Conservation (phyloP, 78 protist species). For the Dictyostelium purpureum region DNA sequence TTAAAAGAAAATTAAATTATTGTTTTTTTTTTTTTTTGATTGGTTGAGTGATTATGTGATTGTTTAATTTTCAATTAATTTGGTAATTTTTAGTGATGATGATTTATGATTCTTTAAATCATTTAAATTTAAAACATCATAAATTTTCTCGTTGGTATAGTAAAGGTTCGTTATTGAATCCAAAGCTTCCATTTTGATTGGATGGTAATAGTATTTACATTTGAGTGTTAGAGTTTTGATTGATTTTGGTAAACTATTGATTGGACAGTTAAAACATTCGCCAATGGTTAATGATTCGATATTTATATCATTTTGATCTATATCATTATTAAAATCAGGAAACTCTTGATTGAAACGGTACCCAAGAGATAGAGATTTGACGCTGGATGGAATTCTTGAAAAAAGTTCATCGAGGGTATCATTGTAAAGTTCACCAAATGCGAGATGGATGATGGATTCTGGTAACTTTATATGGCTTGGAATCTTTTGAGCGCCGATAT, state of each 20-base stretch:
- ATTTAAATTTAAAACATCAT: neutral
- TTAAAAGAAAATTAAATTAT: too few relatives aligned
- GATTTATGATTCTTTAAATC: too few relatives aligned
- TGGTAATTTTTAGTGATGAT: too few relatives aligned
- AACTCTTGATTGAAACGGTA: neutral
- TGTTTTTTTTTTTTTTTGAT: too few relatives aligned
- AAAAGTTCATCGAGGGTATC: neutral
- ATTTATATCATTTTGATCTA: neutral
- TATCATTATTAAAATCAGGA: too few relatives aligned
- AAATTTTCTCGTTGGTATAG: neutral
- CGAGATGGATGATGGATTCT: neutral
- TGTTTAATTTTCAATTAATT: too few relatives aligned
- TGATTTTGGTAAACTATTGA: neutral
- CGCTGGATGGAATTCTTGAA: neutral
- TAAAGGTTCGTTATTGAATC: neutral
- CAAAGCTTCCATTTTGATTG: neutral
- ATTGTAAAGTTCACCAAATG: neutral
- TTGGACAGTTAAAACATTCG: neutral
- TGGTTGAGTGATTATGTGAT: too few relatives aligned
- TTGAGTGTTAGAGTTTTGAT: neutral
- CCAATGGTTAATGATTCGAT: neutral
- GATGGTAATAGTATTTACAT: constrained; percentile 1
- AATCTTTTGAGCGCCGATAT: neutral
- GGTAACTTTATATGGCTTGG: neutral
- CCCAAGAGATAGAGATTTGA: neutral